Base-by-base conservation (phyloP, 2,329 filamentous ascomycete genomes). In the Fusarium guadeloupense region DNA sequence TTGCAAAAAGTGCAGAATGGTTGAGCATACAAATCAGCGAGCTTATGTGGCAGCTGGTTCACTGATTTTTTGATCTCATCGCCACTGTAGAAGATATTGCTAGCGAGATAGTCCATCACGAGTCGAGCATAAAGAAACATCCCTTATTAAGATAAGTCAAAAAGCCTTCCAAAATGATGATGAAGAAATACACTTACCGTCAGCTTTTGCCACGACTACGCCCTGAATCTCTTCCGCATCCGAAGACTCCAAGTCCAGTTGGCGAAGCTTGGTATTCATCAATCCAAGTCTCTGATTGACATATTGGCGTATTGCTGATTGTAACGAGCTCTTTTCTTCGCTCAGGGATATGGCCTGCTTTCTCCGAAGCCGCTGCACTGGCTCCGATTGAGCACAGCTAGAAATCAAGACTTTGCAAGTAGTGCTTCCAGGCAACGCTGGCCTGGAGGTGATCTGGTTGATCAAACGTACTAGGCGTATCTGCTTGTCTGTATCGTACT, bases 91-190 rank as follows among this genome's bases (percentile, higher is more conserved):
- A 67, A 65, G 1, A 60, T 30, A 14, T 67, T 67, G 12, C 14
- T 52, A 1, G 46, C n/a, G 2, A 67, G 38, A 13, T 67, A 58
- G 2, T 67, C 61, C 26, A 67, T 39, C 0, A 67, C 49, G 23
- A 67, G 64, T 8, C 63, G 34, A 19, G 63, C 63, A 9, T 58
- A 67, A 2, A 67, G 49, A 33, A 67, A 63, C 64, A 67, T 67
- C 3, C 63, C 60, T 67, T 6, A 0, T 2, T 2, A 20, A 4
- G 1, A 4, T 44, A 5, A 37, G 31, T 5, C 3, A 0, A 26
- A 23, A 1, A 2, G 6, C 0, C 8, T 9, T 1, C 2, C 1
- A 5, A 5, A 19, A 4, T 6, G 7, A 28, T 12, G 23, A 12
- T 4, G 3, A 6, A 16, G 2, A 16, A n/a, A 13, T 2, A 6